Percentiles rank a stretch among this genome's conserved stretches.
Evolutionary conservation across 192 early-diverging fungal genomes (phyloP).

Genomic region (Coemansia sp.): DNA sequence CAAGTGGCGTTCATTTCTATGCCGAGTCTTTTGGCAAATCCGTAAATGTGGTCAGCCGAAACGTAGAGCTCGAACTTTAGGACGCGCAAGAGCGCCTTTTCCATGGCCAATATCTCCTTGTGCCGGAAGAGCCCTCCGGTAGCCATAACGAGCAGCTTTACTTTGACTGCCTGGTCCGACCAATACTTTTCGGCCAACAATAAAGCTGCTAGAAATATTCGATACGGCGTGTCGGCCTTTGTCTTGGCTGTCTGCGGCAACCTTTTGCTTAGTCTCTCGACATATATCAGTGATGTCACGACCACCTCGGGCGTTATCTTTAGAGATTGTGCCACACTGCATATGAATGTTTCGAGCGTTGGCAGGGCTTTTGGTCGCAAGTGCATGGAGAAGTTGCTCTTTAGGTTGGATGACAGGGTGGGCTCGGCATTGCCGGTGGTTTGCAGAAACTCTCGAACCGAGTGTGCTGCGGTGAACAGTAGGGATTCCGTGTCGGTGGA

Average conservation of each 20-base stretch:
- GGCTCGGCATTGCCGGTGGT: constrained; percentile 13
- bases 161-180: constrained; percentile 51
- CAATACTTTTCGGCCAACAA: constrained; percentile 68
- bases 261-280: constrained; percentile 64
- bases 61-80: constrained; percentile 47
- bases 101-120: constrained; percentile 45
- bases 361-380: constrained; percentile 17
- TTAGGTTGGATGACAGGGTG: constrained; percentile 15
- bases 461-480: constrained; percentile 31
- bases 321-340: constrained; percentile 30
- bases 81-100: constrained; percentile 45
- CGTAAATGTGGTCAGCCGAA: constrained; percentile 36
- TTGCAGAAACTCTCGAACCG: constrained; percentile 37
- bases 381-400: constrained; percentile 32
- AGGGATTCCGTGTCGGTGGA: constrained; percentile 12
- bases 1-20: constrained; percentile 21
- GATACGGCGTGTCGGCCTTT: constrained; percentile 68
- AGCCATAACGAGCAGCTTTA: constrained; percentile 35
- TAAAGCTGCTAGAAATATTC: constrained; percentile 68
- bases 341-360: constrained; percentile 41
- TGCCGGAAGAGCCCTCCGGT: constrained; percentile 34
- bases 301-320: constrained; percentile 36
- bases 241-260: constrained; percentile 63
- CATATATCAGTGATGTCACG: constrained; percentile 67
- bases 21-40: constrained; percentile 30